Evolutionary conservation across 306 rosid genomes (phyloP).

Genomic region (Ormosia emarginata): DNA sequence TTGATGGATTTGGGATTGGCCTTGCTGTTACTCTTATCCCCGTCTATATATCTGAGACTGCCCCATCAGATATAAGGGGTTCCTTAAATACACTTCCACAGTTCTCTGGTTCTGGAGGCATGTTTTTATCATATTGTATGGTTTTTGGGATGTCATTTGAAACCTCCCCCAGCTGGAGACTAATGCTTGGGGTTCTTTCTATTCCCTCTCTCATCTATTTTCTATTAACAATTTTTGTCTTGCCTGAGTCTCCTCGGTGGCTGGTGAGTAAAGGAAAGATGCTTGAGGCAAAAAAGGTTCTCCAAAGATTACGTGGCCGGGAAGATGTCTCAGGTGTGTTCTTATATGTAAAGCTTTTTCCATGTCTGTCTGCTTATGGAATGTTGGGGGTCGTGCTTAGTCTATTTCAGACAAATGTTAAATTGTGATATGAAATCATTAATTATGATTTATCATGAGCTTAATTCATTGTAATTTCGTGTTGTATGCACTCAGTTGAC

Average conservation of each 20-base stretch:
- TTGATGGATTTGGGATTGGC: conserved; percentile 86
- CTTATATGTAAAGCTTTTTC: not conserved
- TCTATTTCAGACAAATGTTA: not conserved
- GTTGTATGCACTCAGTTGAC: not conserved
- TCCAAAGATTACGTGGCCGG: conserved; percentile 63
- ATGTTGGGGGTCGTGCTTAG: not conserved
- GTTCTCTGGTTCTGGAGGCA: conserved; percentile 76
- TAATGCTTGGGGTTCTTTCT: conserved; percentile 79
- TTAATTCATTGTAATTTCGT: not conserved
- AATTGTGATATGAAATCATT: not conserved
- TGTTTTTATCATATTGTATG: conserved; percentile 78
- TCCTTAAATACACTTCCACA: conserved; percentile 77
- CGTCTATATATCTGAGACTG: conserved; percentile 74
- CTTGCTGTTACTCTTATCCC: conserved; percentile 83
- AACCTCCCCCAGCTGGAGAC: conserved; percentile 62
- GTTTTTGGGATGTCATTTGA: conserved; percentile 64
- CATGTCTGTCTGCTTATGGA: not conserved
- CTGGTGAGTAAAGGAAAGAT: conserved; percentile 83
- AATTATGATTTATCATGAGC: not conserved
- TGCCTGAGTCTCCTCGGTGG: conserved; percentile 94
- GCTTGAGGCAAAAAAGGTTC: conserved; percentile 75
- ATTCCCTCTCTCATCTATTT: conserved; percentile 63
- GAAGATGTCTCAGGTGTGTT: conserved; percentile 82
- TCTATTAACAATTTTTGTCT: conserved; percentile 53
- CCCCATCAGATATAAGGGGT: conserved; percentile 85